phyloP scores from a whole-genome alignment of 768 basidiomycete species.

The Pleurotus sapidus region DNA sequence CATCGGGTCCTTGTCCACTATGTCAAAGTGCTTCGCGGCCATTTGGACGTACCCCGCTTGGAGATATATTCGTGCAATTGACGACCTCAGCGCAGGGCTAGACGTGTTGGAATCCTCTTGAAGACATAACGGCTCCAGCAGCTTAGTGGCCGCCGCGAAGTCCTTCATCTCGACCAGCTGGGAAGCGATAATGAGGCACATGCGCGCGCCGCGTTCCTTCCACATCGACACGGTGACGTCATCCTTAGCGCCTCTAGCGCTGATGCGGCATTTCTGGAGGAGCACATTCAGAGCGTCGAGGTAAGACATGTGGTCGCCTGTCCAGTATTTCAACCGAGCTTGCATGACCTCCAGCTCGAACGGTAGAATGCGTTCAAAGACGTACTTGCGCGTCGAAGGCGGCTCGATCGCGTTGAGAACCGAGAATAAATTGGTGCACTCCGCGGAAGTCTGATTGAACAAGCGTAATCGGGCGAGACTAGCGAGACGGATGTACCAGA shows the following conservation, averaged over 20 bases:
- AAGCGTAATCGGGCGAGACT: conserved; percentile 77
- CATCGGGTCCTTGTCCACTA: conserved; percentile 40
- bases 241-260: conserved; percentile 37
- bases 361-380: conserved; percentile 59
- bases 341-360: conserved; percentile 70
- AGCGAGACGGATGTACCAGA: conserved; percentile 83
- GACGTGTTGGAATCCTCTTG: conserved; percentile 28
- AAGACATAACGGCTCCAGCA: conserved; percentile 66
- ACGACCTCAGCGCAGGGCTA: conserved; percentile 60
- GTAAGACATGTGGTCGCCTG: conserved; percentile 77
- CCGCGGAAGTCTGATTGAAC: conserved; percentile 84
- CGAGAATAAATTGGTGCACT: conserved; percentile 77
- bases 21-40: conserved; percentile 58
- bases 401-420: conserved; percentile 62
- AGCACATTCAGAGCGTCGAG: conserved; percentile 70
- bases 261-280: conserved; percentile 56
- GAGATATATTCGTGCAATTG: conserved; percentile 72
- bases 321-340: conserved; percentile 77
- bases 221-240: conserved; percentile 62
- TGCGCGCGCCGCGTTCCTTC: conserved; percentile 74
- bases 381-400: conserved; percentile 46
- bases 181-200: conserved; percentile 77
- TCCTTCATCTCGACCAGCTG: conserved; percentile 89
- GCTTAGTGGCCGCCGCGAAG: conserved; percentile 58
- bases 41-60: conserved; percentile 64